Percentiles rank a stretch among this genome's conserved stretches.
phyloP scores from a whole-genome alignment of 2,329 filamentous ascomycete genomes.

The Colletotrichum magnum region DNA sequence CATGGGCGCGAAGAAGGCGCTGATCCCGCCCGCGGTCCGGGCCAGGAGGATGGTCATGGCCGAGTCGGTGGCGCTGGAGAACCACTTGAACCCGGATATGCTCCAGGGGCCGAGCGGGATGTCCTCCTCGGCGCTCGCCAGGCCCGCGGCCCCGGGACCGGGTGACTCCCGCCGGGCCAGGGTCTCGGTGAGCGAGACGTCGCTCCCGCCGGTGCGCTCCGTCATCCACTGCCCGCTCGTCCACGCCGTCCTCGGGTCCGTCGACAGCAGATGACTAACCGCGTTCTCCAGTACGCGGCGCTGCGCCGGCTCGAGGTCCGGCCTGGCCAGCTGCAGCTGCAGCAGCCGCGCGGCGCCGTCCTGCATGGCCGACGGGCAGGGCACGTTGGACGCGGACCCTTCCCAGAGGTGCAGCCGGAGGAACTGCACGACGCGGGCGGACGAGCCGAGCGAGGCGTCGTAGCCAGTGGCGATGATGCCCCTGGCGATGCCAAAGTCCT shows the following conservation, averaged over 20 bases:
- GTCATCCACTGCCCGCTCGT: constrained; percentile 87
- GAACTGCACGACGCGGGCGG: constrained; percentile 72
- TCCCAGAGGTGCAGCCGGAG: constrained; percentile 71
- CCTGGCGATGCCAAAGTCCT: constrained; percentile 69
- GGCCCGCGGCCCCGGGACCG: constrained; percentile 34
- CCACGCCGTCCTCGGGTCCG: constrained; percentile 69
- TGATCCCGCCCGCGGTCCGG: constrained; percentile 67
- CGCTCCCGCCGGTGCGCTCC: constrained; percentile 77
- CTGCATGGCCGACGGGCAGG: constrained; percentile 77
- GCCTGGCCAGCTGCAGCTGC: constrained; percentile 55
- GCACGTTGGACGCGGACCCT: constrained; percentile 71
- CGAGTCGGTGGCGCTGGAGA: constrained; percentile 76
- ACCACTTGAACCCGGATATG: constrained; percentile 80
- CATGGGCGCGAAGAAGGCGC: constrained; percentile 77
- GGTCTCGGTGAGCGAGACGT: constrained; percentile 78
- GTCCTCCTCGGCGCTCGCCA: constrained; percentile 46
- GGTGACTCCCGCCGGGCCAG: constrained; percentile 54
- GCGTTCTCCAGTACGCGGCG: constrained; percentile 65
- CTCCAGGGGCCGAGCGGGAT: constrained; percentile 69
- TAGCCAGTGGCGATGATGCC: constrained; percentile 65
- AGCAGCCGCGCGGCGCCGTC: constrained; percentile 72
- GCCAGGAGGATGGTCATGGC: constrained; percentile 76
- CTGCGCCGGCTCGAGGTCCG: constrained; percentile 46
- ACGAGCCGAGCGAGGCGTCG: constrained; percentile 64
- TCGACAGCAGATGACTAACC: constrained; percentile 66